Conservation (phyloP, 2,329 filamentous ascomycete genomes). For the Aspergillus sp. region DNA sequence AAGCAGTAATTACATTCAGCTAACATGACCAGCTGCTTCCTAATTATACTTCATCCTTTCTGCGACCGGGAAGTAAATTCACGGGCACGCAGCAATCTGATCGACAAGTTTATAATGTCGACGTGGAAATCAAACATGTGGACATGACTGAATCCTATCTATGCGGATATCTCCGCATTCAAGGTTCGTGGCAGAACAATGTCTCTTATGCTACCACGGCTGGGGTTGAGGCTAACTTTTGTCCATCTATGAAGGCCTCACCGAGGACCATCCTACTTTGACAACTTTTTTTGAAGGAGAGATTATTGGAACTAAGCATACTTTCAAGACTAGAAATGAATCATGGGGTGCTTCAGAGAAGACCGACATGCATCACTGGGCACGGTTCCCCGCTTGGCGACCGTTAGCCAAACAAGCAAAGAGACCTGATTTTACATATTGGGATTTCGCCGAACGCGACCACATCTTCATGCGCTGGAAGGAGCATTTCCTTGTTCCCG, state of each 20-base stretch:
- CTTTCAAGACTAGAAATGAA: slow-evolving; percentile 86
- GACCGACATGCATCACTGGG: slow-evolving; percentile 91
- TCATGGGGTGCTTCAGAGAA: slow-evolving; percentile 91
- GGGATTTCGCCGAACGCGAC: slow-evolving; percentile 74
- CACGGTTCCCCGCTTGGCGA: slow-evolving; percentile 81
- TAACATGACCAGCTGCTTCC: slow-evolving; percentile 63
- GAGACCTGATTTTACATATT: slow-evolving; percentile 59
- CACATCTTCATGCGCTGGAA: slow-evolving; percentile 99
- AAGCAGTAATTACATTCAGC: slow-evolving; percentile 7
- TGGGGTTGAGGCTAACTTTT: slow-evolving; percentile 4
- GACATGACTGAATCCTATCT: slow-evolving; percentile 92
- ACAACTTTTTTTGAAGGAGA: slow-evolving; percentile 98
- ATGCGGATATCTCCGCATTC: slow-evolving; percentile 91
- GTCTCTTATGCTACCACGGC: not conserved
- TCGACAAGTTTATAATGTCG: slow-evolving; percentile 87
- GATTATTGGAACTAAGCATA: slow-evolving; percentile 92
- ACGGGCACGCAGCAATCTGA: slow-evolving; percentile 91
- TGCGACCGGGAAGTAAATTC: slow-evolving; percentile 86
- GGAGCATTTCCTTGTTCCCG: slow-evolving; percentile 93
- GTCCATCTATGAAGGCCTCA: slow-evolving; percentile 65
- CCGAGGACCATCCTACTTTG: slow-evolving; percentile 92
- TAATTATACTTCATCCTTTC: slow-evolving; percentile 77
- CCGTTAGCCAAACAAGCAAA: slow-evolving; percentile 68
- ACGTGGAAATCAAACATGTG: slow-evolving; percentile 95
- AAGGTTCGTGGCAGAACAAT: slow-evolving; percentile 62